Conservation (phyloP, 2,329 filamentous ascomycete genomes). For the Aspergillus felis region DNA sequence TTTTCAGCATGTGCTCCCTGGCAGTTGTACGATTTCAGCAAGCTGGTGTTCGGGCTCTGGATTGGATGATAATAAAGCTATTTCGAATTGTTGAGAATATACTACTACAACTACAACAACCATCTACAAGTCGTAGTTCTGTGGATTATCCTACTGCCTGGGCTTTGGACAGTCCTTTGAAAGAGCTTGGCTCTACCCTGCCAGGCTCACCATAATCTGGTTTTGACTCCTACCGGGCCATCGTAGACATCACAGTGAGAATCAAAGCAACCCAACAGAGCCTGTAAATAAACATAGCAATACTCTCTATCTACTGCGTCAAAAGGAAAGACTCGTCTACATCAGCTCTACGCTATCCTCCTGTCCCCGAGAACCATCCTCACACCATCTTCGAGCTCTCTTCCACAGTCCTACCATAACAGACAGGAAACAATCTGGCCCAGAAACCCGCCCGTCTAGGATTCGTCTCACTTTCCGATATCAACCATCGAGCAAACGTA, state of each 20-base stretch:
- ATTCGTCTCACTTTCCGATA: slow-evolving; percentile 20
- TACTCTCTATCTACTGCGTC: neutral
- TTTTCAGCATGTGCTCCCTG: neutral
- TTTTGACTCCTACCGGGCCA: neutral
- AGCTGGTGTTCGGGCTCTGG: neutral
- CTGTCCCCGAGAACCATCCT: neutral
- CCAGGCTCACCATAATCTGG: neutral
- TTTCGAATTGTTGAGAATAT: neutral
- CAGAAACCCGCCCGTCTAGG: slow-evolving; percentile 27
- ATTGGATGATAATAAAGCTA: neutral
- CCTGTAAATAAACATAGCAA: neutral
- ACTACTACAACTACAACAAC: neutral
- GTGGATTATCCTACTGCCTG: neutral
- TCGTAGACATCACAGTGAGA: neutral
- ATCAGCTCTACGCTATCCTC: neutral
- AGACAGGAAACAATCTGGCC: slow-evolving; percentile 30
- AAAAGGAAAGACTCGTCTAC: neutral
- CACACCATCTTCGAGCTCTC: slow-evolving; percentile 25
- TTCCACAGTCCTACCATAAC: slow-evolving; percentile 28
- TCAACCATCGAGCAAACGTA: slow-evolving; percentile 30
- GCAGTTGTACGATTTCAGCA: neutral
- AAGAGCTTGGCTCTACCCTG: neutral
- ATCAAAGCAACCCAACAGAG: neutral
- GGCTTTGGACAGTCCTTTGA: neutral
- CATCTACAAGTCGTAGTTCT: neutral